phyloP scores from a whole-genome alignment of 1,284 basidiomycete species.

The Vanrija sp. region DNA sequence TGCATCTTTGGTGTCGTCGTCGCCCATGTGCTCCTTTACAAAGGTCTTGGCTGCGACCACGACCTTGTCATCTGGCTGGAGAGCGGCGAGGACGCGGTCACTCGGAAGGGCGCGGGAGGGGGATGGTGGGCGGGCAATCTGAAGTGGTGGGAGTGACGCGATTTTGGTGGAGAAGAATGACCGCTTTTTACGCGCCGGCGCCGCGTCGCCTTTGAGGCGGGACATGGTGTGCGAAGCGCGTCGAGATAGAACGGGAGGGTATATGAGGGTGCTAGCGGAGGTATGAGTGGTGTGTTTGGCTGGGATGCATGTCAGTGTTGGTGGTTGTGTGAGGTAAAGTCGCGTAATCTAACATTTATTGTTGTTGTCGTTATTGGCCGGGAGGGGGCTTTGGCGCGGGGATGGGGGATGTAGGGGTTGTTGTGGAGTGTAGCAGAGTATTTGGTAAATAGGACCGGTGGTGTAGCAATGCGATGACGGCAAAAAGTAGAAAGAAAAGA shows the following conservation, averaged over 20 bases:
- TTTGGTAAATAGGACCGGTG: too few species aligned
- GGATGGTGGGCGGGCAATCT: neutral
- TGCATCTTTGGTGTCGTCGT: conserved; percentile 9
- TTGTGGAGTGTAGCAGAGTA: too few species aligned
- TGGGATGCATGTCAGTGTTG: too few species aligned
- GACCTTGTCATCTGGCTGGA: conserved; percentile 11
- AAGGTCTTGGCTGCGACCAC: conserved; percentile 17
- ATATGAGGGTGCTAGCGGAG: neutral
- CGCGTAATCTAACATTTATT: too few species aligned
- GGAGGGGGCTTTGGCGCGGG: too few species aligned
- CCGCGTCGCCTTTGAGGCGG: neutral
- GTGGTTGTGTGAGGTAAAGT: too few species aligned
- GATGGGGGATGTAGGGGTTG: too few species aligned
- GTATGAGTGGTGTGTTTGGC: neutral
- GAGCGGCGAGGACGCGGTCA: conserved; percentile 15
- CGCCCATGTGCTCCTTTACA: conserved; percentile 18
- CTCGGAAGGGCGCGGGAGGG: conserved; percentile 9
- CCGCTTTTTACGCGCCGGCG: conserved; percentile 10
- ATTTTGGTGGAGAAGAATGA: conserved; percentile 12
- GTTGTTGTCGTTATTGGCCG: too few species aligned
- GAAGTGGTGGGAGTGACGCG: conserved; percentile 4
- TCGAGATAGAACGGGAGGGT: neutral
- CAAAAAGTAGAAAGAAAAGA: too few species aligned
- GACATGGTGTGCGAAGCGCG: neutral
- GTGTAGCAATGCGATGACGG: too few species aligned